Base-by-base conservation (phyloP, 805 yeast genomes). In the Pichia membranifaciens region DNA sequence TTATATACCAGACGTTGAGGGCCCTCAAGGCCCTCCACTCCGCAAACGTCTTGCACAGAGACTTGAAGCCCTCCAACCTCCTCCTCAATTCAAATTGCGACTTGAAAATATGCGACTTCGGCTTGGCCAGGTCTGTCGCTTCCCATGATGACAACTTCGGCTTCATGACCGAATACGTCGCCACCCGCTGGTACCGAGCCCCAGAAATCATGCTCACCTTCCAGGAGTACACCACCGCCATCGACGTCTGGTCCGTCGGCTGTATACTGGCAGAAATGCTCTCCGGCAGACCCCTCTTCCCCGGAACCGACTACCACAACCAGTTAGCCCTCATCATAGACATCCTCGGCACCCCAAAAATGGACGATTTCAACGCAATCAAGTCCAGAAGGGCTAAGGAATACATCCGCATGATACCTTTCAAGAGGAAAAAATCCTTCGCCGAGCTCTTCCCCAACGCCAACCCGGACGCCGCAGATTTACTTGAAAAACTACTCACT, bases 181-280 rank as follows among this genome's bases (percentile, higher is more conserved):
- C 98, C 9, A 91, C 98, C 3, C 73, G 98, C 54, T 91, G 98
- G 97, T 91, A 91, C 66, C 74, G 98, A 48, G 98, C 98, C 0
- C 98, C 98, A 0, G 98, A 91, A 59, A 89, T 91, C 62, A 91
- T 91, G 98, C 74, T 91, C 43, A 88, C 96, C 13, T 88, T 90
- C 58, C 91, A 89, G 53, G 87, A 85, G 58, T 91, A 91, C 68
- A 86, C 96, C 22, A 86, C 91, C 34, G 96, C 96, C 32, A 91
- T 91, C 59, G 98, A 91, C 66, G 81, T 91, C 29, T 91, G 98
- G 98, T 84, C 95, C 2, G 96, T 89, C 20, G 98, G 98, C 4
- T 91, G 98, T 67, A 91, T 91, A 34, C 70, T 91, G 47, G 97
- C 96, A 0, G 98, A 91, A 62, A 77, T 91, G 78, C 69, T 91